phyloP scores from a whole-genome alignment of 2,329 filamentous ascomycete species.

The Fonsecaea monophora region DNA sequence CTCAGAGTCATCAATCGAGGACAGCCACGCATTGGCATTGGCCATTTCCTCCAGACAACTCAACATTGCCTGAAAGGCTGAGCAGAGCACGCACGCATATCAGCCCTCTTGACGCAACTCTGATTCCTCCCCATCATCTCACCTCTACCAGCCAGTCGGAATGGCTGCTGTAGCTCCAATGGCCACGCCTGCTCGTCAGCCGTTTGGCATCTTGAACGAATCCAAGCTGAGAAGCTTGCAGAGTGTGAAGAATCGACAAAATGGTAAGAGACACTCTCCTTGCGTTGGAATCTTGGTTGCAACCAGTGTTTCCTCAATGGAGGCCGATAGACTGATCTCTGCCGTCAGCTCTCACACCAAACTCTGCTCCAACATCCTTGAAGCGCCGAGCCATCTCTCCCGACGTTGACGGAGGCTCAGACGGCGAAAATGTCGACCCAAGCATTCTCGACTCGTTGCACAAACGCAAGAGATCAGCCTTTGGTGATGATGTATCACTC shows the following conservation, averaged over 20 bases:
- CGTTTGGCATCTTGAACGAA: conserved; percentile 44
- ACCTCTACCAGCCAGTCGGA: background rate
- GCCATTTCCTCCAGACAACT: background rate
- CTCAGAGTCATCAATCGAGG: background rate
- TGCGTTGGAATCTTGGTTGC: background rate
- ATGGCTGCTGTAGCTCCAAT: conserved; percentile 44
- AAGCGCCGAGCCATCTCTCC: conserved; percentile 57
- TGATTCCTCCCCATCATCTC: conserved; percentile 2
- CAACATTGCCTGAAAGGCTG: background rate
- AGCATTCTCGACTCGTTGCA: conserved; percentile 56
- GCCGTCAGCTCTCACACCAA: conserved; percentile 37
- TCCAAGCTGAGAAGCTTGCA: conserved; percentile 43
- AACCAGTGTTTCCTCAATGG: background rate
- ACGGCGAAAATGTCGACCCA: conserved; percentile 67
- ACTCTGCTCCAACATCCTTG: conserved; percentile 46
- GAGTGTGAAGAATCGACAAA: conserved; percentile 50
- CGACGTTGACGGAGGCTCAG: conserved; percentile 53
- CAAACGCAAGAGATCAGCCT: conserved; percentile 50
- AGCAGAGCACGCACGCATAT: background rate
- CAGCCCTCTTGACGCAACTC: background rate
- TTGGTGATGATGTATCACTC: conserved; percentile 43
- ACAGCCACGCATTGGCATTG: conserved; percentile 7
- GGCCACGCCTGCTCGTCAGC: conserved; percentile 42
- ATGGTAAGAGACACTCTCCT: conserved; percentile 53
- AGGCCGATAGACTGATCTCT: conserved; percentile 7